These are phyloP conservation scores for Megacollybia marginata DNA, from an alignment of 768 basidiomycete species.

Conservation along the genomic window DNA sequence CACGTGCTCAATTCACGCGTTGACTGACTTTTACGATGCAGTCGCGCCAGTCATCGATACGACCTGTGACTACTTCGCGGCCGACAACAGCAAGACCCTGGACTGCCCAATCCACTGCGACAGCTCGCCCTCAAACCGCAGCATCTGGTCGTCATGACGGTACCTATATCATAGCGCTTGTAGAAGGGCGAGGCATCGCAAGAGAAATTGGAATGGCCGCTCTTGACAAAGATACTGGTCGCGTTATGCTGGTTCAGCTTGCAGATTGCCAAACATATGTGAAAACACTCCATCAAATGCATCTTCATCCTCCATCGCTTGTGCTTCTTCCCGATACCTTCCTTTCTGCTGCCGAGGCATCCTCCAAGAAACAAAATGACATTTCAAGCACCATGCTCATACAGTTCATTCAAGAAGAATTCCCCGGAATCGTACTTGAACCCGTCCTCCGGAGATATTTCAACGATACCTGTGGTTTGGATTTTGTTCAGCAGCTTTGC, in stretches of 20 bases:
- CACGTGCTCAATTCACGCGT: not conserved
- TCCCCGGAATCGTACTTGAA: slow-evolving; percentile 59
- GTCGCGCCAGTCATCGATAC: not conserved
- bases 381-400: slow-evolving; percentile 55
- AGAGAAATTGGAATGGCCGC: slow-evolving; percentile 86
- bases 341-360: slow-evolving; percentile 31
- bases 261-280: slow-evolving; percentile 86
- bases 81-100: slow-evolving; percentile 30
- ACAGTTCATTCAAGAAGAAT: slow-evolving; percentile 67
- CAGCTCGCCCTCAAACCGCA: slow-evolving; percentile 60
- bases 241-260: slow-evolving; percentile 70
- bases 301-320: slow-evolving; percentile 61
- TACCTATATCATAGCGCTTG: slow-evolving; percentile 57
- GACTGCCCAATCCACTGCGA: slow-evolving; percentile 45
- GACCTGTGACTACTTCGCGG: slow-evolving; percentile 7
- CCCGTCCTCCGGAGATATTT: slow-evolving; percentile 75
- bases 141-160: slow-evolving; percentile 52
- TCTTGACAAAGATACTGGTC: slow-evolving; percentile 72
- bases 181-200: slow-evolving; percentile 74
- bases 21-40: not conserved
- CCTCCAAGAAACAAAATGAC: not conserved
- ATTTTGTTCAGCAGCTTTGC: slow-evolving; percentile 71
- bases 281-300: slow-evolving; percentile 83
- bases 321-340: slow-evolving; percentile 83
- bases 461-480: slow-evolving; percentile 76